Percentiles rank a stretch among this genome's conserved stretches.
Evolutionary conservation across 164 flowering plant genomes (phyloP).

Genomic region (Aristolochia californica): DNA sequence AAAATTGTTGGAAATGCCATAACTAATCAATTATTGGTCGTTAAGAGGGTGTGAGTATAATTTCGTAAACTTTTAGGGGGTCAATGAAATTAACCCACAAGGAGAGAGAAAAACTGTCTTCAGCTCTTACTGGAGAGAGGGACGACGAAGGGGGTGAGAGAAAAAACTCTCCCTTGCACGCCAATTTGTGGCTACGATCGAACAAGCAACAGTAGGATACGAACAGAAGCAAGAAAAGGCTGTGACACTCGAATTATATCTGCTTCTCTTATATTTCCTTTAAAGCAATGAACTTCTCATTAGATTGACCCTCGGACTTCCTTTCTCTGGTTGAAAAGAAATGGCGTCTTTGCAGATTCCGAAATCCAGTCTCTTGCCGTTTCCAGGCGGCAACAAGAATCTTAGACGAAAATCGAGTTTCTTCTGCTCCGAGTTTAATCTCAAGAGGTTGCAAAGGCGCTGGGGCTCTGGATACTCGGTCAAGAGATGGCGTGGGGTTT

Average conservation of each 20-base stretch:
- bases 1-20: no score
- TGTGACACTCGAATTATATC: not conserved
- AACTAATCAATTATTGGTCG: no score
- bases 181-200: slow-evolving; percentile 3
- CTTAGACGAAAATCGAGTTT: slow-evolving; percentile 17
- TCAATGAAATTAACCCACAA: no score
- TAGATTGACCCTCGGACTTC: not conserved
- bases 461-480: slow-evolving; percentile 4
- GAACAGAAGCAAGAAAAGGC: not conserved
- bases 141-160: not conserved
- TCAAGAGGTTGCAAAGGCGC: slow-evolving; percentile 9
- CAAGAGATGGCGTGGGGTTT: slow-evolving; percentile 14
- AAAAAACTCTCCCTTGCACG: not conserved
- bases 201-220: not conserved
- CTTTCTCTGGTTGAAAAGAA: not conserved
- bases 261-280: not conserved
- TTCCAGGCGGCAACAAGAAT: slow-evolving; percentile 15
- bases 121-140: not conserved
- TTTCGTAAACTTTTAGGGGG: no score
- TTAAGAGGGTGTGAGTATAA: no score
- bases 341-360: slow-evolving; percentile 34
- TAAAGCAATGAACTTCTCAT: slow-evolving; percentile 3
- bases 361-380: slow-evolving; percentile 13
- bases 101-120: not conserved
- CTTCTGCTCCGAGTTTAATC: slow-evolving; percentile 8